phyloP scores from a whole-genome alignment of 208 protist species.

The Wallacemonas rigidus region DNA sequence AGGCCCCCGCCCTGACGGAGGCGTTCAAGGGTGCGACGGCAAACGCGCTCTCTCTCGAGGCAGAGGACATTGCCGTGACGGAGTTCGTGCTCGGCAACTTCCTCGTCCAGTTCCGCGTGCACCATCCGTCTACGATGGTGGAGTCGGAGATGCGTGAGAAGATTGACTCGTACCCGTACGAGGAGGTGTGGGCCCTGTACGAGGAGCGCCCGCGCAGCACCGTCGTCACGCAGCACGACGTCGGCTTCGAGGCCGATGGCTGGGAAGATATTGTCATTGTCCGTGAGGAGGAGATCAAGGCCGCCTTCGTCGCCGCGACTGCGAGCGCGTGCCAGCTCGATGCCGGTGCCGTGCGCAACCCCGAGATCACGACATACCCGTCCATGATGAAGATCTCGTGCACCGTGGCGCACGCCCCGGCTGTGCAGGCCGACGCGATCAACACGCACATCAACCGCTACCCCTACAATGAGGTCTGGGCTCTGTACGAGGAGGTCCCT shows the following conservation, averaged over 20 bases:
- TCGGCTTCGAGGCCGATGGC: slow-evolving; percentile 38
- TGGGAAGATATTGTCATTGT: slow-evolving; percentile 25
- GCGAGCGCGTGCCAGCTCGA: slow-evolving; percentile 26
- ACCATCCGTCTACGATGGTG: slow-evolving; percentile 16
- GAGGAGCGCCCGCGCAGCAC: slow-evolving; percentile 21
- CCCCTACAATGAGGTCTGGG: slow-evolving; percentile 39
- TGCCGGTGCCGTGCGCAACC: slow-evolving; percentile 20
- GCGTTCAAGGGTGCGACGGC: slow-evolving; percentile 26
- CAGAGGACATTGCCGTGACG: slow-evolving; percentile 21
- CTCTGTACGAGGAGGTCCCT: slow-evolving; percentile 30
- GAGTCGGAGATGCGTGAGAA: slow-evolving; percentile 24
- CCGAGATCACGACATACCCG: slow-evolving; percentile 23
- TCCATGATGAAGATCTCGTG: slow-evolving; percentile 28
- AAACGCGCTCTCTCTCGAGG: slow-evolving; percentile 15
- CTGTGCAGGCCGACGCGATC: slow-evolving; percentile 8
- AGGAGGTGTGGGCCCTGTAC: slow-evolving; percentile 38
- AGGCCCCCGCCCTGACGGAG: slow-evolving; percentile 20
- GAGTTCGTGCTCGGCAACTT: slow-evolving; percentile 26
- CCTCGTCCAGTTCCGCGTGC: slow-evolving; percentile 27
- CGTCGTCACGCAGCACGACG: slow-evolving; percentile 27
- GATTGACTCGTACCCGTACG: slow-evolving; percentile 36
- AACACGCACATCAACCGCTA: slow-evolving; percentile 27
- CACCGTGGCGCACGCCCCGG: slow-evolving; percentile 10
- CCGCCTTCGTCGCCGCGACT: slow-evolving; percentile 29
- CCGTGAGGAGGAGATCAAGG: slow-evolving; percentile 25